Conservation (phyloP, 768 basidiomycete species). For the Rubroboletus pulcherrimus region DNA sequence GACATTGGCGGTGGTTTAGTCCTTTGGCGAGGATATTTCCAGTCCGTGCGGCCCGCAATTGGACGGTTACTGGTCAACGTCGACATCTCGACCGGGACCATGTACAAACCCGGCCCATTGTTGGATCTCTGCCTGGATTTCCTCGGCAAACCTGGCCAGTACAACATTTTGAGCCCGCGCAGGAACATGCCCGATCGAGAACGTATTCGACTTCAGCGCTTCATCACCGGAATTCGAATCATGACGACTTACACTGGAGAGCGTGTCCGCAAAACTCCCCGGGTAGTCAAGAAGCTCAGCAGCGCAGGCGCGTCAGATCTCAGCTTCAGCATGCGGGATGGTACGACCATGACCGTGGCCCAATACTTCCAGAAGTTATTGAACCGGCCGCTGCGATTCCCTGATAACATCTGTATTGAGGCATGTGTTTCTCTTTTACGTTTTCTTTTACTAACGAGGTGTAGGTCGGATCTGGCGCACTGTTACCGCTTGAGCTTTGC, state of each 20-base stretch:
- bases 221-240: constrained; percentile 52
- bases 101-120: constrained; percentile 66
- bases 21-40: constrained; percentile 80
- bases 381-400: constrained; percentile 53
- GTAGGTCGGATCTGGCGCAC: constrained; percentile 58
- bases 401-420: constrained; percentile 66
- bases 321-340: constrained; percentile 56
- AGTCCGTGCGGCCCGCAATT: constrained; percentile 67
- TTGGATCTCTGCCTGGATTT: constrained; percentile 57
- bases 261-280: constrained; percentile 41
- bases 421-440: constrained; percentile 34
- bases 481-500: constrained; percentile 68
- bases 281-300: constrained; percentile 62
- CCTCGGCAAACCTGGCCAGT: constrained; percentile 33
- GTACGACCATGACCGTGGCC: constrained; percentile 53
- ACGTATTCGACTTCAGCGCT: constrained; percentile 50
- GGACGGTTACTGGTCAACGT: constrained; percentile 67
- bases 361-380: constrained; percentile 55
- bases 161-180: constrained; percentile 38
- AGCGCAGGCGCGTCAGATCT: constrained; percentile 49
- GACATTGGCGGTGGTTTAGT: constrained; percentile 60
- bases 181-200: constrained; percentile 48
- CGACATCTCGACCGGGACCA: constrained; percentile 72
- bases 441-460: constrained; percentile 21
- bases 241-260: constrained; percentile 38